phyloP scores from a whole-genome alignment of 2,329 filamentous ascomycete genomes.

The Cladophialophora immunda region DNA sequence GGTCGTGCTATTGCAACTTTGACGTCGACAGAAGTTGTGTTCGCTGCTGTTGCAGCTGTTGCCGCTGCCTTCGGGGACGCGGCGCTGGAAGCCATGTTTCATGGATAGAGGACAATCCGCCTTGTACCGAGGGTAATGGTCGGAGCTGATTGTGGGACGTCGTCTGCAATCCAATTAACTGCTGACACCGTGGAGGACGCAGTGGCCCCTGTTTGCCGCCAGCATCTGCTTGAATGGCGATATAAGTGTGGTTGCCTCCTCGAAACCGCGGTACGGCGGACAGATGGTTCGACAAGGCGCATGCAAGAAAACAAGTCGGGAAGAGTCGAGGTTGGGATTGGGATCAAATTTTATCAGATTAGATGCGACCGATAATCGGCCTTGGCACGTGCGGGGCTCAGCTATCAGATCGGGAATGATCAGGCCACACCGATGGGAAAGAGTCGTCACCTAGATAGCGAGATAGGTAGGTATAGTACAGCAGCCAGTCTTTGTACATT shows the following conservation, averaged over 20 bases:
- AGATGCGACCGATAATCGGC: constrained; percentile 40
- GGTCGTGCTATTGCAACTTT: constrained; percentile 33
- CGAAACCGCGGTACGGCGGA: background rate
- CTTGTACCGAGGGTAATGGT: constrained; percentile 42
- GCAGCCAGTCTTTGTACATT: background rate
- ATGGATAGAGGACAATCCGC: constrained; percentile 11
- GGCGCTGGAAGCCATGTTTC: constrained; percentile 31
- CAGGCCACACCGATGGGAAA: background rate
- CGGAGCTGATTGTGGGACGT: constrained; percentile 12
- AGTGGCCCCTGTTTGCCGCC: background rate
- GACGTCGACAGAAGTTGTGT: constrained; percentile 20
- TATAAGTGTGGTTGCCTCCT: background rate
- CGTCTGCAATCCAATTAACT: background rate
- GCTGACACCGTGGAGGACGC: constrained; percentile 2
- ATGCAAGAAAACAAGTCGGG: constrained; percentile 11
- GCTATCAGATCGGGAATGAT: background rate
- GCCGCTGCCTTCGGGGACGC: constrained; percentile 20
- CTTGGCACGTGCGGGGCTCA: constrained; percentile 28
- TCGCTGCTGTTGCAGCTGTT: constrained; percentile 21
- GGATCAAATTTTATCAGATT: constrained; percentile 43
- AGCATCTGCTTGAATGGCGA: background rate
- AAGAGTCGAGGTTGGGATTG: constrained; percentile 28
- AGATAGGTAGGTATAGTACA: background rate
- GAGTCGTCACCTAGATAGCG: background rate
- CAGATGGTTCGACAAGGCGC: background rate